phyloP scores from a whole-genome alignment of 306 rosid species.

The Acacia acuminata region DNA sequence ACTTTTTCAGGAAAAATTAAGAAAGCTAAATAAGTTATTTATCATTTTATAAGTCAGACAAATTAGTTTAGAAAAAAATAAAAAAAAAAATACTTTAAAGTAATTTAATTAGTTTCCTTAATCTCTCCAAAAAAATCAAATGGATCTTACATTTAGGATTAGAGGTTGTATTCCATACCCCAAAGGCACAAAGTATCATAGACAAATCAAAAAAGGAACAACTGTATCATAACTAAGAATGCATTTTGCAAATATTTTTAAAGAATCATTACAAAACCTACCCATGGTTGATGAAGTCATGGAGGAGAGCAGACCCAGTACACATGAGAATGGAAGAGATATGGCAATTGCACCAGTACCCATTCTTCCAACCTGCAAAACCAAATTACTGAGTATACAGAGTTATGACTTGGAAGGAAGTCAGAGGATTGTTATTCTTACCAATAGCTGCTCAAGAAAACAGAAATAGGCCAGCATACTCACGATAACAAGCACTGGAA shows the following conservation, averaged over 20 bases:
- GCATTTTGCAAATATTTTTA: slow-evolving; percentile 18
- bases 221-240: slow-evolving; percentile 8
- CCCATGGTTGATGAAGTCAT: slow-evolving; percentile 96
- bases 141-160: too few relatives aligned
- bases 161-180: not conserved
- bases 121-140: too few relatives aligned
- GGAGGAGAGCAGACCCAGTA: slow-evolving; percentile 85
- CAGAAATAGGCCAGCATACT: slow-evolving; percentile 98
- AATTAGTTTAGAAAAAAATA: too few relatives aligned
- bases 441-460: slow-evolving; percentile 94
- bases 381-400: slow-evolving; percentile 28
- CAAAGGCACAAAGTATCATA: not conserved
- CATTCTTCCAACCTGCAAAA: slow-evolving; percentile 76
- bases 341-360: slow-evolving; percentile 74
- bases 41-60: too few relatives aligned
- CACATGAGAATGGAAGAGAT: slow-evolving; percentile 96
- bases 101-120: too few relatives aligned
- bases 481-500: slow-evolving; percentile 92
- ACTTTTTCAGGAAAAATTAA: too few relatives aligned
- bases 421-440: slow-evolving; percentile 38
- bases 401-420: slow-evolving; percentile 26
- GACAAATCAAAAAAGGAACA: not conserved
- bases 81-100: too few relatives aligned
- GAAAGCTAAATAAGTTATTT: too few relatives aligned
- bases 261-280: slow-evolving; percentile 40